Evolutionary conservation across 1,284 basidiomycete species (phyloP), one percentile per base, ranked within the genome.

Genomic region (Ganoderma lingzhi): DNA sequence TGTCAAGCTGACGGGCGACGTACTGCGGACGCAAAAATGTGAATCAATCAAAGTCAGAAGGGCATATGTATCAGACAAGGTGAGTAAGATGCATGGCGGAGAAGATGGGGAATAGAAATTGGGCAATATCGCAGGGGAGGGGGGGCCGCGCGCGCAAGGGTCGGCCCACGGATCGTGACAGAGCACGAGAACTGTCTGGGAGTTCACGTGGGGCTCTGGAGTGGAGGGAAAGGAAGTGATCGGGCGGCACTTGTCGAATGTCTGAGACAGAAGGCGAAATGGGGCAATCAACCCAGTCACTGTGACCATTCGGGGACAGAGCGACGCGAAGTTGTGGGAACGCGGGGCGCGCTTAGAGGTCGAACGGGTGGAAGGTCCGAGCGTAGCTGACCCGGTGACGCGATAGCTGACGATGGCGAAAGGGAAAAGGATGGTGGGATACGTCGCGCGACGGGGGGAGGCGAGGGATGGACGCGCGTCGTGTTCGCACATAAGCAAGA

Each of bases 1-100:
- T 92, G 71, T 89, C 87, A 45, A 93, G 87, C 80, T 96, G 91
- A 69, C 91, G 90, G 37, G 92, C 80, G 48, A 95, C 90, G 79
- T 95, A 98, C 92, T 96, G 78, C 30, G 15, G 65, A 70, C 30
- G 23, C 6, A 30, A 39, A 23, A 61, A 28, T 19, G 23, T 61
- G 28, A 28, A 61, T 61, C n/a, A 42, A 28, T 61, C 23, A 42
- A 61, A n/a, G 39, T 42, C n/a, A 28, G 58, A 30, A 30, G 68
- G 72, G 10, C 48, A 3, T 12, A 67, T 70, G 2, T 12, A 67
- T 70, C 55, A 70, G 67, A 39, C 23, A 62, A 42, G 5, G 14
- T 62, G 60, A 55, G 42, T 59, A 42, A 44, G 10, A 45, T n/a
- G 68, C 56, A 59, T 35, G 28, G 9, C 17, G 37, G 41, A 66